Evolutionary conservation across 768 basidiomycete species (phyloP).

Genomic region (Filobasidium wieringae): DNA sequence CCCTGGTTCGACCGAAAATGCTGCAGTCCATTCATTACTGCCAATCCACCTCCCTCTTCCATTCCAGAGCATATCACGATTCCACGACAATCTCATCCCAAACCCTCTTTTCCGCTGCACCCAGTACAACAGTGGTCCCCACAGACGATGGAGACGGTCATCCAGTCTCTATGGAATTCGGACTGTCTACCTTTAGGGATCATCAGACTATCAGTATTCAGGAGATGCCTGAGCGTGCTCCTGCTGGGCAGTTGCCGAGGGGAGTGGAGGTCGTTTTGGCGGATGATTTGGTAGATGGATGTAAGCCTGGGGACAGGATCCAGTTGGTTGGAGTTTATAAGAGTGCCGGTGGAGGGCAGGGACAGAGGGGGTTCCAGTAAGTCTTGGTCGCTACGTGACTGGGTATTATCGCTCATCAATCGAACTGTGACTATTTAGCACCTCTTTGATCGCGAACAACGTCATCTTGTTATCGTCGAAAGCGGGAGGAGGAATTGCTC

Average conservation of each 20-base stretch:
- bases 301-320: slow-evolving; percentile 95
- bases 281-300: slow-evolving; percentile 91
- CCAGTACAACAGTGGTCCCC: slow-evolving; percentile 52
- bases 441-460: slow-evolving; percentile 86
- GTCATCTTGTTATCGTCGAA: slow-evolving; percentile 89
- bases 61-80: slow-evolving; percentile 83
- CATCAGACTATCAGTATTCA: slow-evolving; percentile 97
- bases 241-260: slow-evolving; percentile 88
- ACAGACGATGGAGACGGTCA: slow-evolving; percentile 84
- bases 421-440: slow-evolving; percentile 54
- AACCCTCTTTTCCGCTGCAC: slow-evolving; percentile 52
- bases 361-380: slow-evolving; percentile 81
- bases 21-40: slow-evolving; percentile 92
- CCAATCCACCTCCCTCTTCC: slow-evolving; percentile 70
- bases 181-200: slow-evolving; percentile 80
- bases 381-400: slow-evolving; percentile 20
- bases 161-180: slow-evolving; percentile 79
- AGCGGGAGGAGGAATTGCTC: slow-evolving; percentile 86
- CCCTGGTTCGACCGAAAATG: slow-evolving; percentile 97
- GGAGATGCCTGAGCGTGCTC: slow-evolving; percentile 98
- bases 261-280: slow-evolving; percentile 93
- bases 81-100: slow-evolving; percentile 62
- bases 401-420: neutral
- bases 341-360: slow-evolving; percentile 79
- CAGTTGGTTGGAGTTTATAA: slow-evolving; percentile 92